Evolutionary conservation across 73 alveolate genomes (phyloP).

Genomic region (Paramecium sonneborni): DNA sequence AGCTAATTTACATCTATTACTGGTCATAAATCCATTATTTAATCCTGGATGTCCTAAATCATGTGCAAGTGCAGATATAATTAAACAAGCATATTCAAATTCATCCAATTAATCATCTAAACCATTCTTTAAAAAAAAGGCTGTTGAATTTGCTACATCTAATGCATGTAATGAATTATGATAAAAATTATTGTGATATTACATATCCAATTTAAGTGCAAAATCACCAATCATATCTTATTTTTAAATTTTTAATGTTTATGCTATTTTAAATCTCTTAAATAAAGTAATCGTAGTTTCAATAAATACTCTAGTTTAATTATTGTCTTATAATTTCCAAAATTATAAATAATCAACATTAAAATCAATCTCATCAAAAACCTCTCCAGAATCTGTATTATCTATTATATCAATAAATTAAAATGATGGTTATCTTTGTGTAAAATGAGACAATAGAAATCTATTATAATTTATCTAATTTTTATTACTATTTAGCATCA

Average conservation of each 20-base stretch:
- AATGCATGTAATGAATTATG: slow-evolving; percentile 50
- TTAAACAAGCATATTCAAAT: slow-evolving; percentile 55
- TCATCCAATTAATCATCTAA: slow-evolving; percentile 6
- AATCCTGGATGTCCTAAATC: slow-evolving; percentile 80
- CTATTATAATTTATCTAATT: neutral
- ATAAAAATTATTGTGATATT: neutral
- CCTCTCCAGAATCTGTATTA: neutral
- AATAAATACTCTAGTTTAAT: slow-evolving; percentile 29
- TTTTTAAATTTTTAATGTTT: neutral
- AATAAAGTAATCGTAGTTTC: neutral
- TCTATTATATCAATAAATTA: neutral
- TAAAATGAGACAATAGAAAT: slow-evolving; percentile 31
- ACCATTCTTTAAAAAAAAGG: slow-evolving; percentile 20
- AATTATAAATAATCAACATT: neutral
- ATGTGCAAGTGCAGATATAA: slow-evolving; percentile 57
- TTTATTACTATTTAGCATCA: slow-evolving; percentile 40
- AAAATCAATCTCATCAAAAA: slow-evolving; percentile 2
- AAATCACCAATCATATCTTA: slow-evolving; percentile 18
- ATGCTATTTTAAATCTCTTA: neutral
- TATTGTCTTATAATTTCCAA: neutral
- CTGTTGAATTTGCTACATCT: slow-evolving; percentile 45
- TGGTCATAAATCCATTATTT: slow-evolving; percentile 67
- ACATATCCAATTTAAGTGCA: neutral
- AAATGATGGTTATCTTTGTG: slow-evolving; percentile 38
- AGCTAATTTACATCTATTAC: slow-evolving; percentile 68